Evolutionary conservation across 1,284 basidiomycete genomes (phyloP), one percentile per base, ranked within the genome.

Genomic region (Mycena sp.): DNA sequence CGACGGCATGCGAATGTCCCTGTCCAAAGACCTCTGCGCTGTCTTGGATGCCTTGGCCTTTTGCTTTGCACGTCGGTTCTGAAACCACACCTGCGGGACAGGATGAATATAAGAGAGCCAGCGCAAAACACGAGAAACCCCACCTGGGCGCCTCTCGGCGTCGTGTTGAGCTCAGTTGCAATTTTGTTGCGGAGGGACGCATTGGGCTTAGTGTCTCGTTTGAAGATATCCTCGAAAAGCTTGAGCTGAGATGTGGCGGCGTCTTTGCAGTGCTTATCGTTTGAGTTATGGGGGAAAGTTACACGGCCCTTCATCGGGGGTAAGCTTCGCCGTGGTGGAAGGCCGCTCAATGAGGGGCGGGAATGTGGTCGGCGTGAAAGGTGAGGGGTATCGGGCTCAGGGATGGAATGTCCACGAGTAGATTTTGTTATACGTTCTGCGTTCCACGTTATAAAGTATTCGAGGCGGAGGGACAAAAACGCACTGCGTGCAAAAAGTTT

Each of bases 31-130:
- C 30, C 30, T 44, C 41, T 52, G 59, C 71, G 52, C n/a, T 55
- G 25, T 34, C 67, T 25, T 70, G 30, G 30, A 30, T 30, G 30
- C 30, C 62, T 22, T 60, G 14, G 14, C 16, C 18, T 22, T 52
- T 52, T 52, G 14, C 18, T 52, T 52, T 18, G 11, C 48, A 9
- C 62, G 50, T 69, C 59, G 39, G 25, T 62, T 46, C 48, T 52
- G 16, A 18, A 52, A 52, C 48, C 48, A 52, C 14, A 20, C 18
- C 48, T 52, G 48, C 20, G n/a, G 14, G 48, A 13, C 14, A 18
- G 20, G 8, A 9, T 9, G 48, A 18, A 18, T 18, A 22, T 18
- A 9, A 22, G 14, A 18, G 18, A 52, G 20, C 41, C 10, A 44
- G 41, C 11, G 11, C 41, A 8, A 44, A 52, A 52, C 14, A 52